A percentile compares a stretch with the other conserved stretches of the same genome.
phyloP scores from a whole-genome alignment of 2,329 filamentous ascomycete species.

The Parastagonospora avenae region DNA sequence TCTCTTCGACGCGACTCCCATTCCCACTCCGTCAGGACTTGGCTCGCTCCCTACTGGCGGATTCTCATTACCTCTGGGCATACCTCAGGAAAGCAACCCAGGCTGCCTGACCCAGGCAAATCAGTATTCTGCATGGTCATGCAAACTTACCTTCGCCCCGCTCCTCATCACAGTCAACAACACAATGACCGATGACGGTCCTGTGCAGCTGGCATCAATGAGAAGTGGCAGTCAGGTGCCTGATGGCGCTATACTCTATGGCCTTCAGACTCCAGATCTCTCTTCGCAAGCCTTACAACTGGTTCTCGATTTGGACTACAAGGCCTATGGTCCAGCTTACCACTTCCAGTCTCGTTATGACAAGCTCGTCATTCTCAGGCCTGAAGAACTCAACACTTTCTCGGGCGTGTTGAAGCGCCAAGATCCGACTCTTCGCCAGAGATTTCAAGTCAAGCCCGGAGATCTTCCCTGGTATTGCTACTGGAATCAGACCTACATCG shows the following conservation, averaged over 20 bases:
- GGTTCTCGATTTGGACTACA: conserved; percentile 63
- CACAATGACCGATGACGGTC: conserved; percentile 9
- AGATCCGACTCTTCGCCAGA: conserved; percentile 38
- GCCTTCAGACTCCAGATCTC: conserved; percentile 64
- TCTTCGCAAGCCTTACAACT: conserved; percentile 57
- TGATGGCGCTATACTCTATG: conserved; percentile 59
- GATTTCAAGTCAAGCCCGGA: conserved; percentile 56
- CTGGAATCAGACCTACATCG: conserved; percentile 70
- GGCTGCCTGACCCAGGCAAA: conserved; percentile 55
- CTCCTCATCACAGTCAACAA: conserved; percentile 37
- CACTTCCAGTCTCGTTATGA: conserved; percentile 68
- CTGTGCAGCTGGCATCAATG: conserved; percentile 26
- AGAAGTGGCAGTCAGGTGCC: conserved; percentile 38
- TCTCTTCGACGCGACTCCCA: conserved; percentile 57
- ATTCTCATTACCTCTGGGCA: conserved; percentile 54
- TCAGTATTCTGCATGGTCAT: conserved; percentile 59
- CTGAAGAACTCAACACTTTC: conserved; percentile 43
- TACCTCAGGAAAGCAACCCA: conserved; percentile 54
- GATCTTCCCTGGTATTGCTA: conserved; percentile 72
- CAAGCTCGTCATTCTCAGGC: conserved; percentile 64
- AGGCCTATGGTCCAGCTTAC: conserved; percentile 63
- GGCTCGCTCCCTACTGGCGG: conserved; percentile 57
- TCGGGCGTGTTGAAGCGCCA: conserved; percentile 25
- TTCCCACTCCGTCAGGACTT: conserved; percentile 53
- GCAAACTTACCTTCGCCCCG: conserved; percentile 47